Evolutionary conservation across 805 yeast genomes (phyloP).

Genomic region (Brettanomyces anomalus): DNA sequence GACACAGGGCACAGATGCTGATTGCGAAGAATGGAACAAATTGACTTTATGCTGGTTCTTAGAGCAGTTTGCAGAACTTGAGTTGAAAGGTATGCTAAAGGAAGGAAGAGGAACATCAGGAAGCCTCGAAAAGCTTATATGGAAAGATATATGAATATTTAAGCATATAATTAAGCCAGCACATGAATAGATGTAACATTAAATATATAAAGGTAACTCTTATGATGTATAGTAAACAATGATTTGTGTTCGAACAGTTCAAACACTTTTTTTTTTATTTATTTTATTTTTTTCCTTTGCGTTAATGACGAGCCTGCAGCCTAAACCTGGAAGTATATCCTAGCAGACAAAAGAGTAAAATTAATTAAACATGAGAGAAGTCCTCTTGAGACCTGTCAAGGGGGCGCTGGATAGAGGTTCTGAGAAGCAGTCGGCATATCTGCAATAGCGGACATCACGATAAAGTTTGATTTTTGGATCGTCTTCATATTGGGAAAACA

Average conservation of each 20-base stretch:
- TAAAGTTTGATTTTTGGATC: not conserved
- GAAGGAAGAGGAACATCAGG: conserved; percentile 55
- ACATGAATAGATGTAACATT: not conserved
- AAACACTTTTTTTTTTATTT: too few species aligned
- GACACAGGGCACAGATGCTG: conserved; percentile 24
- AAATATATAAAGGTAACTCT: not conserved
- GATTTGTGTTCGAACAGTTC: too few species aligned
- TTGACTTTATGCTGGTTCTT: conserved; percentile 63
- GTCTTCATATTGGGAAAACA: not conserved
- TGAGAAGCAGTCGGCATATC: not conserved
- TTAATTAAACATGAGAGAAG: conserved; percentile 1
- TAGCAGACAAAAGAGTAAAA: not conserved
- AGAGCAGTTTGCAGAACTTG: conserved; percentile 64
- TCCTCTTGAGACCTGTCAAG: not conserved
- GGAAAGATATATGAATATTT: conserved; percentile 48
- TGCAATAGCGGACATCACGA: conserved; percentile 1
- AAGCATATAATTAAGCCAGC: not conserved
- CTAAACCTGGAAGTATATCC: too few species aligned
- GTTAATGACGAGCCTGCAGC: too few species aligned
- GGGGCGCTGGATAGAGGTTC: not conserved
- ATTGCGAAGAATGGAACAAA: conserved; percentile 50
- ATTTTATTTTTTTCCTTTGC: too few species aligned
- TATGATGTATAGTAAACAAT: too few species aligned
- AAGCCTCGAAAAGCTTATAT: conserved; percentile 56
- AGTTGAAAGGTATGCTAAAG: conserved; percentile 58